Evolutionary conservation across 1,284 basidiomycete species (phyloP).

Genomic region (Rhodotorula mucilaginosa): DNA sequence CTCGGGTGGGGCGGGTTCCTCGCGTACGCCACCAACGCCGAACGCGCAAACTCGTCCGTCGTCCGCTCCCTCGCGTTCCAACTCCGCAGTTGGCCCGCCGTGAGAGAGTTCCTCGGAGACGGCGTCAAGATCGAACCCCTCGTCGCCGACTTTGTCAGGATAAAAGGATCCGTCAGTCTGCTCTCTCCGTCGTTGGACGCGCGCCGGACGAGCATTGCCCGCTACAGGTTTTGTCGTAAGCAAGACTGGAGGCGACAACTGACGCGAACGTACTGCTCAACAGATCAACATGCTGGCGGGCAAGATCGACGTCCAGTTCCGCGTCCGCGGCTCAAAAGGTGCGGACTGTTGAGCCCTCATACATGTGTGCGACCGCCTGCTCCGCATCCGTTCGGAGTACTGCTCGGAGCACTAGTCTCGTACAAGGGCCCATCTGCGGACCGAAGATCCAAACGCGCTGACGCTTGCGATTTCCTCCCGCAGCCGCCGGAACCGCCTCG

Average conservation of each 20-base stretch:
- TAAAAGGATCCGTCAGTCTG: slow-evolving; percentile 38
- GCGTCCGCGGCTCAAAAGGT: slow-evolving; percentile 36
- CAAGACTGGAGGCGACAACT: too few species aligned
- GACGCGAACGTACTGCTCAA: too few species aligned
- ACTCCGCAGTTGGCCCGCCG: slow-evolving; percentile 28
- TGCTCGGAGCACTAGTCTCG: too few species aligned
- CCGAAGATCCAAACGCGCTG: too few species aligned
- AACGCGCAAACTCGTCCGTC: slow-evolving; percentile 39
- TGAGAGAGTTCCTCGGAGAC: slow-evolving; percentile 34
- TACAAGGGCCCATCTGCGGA: too few species aligned
- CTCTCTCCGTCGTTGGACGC: not conserved
- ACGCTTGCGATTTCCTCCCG: too few species aligned
- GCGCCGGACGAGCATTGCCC: too few species aligned
- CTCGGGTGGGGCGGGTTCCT: slow-evolving; percentile 36
- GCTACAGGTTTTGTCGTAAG: too few species aligned
- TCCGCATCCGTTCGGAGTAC: too few species aligned
- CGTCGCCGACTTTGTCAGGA: slow-evolving; percentile 36
- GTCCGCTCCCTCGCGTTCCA: slow-evolving; percentile 36
- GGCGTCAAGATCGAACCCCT: slow-evolving; percentile 34
- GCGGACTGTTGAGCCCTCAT: not conserved
- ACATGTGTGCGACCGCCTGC: too few species aligned
- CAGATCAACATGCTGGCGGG: slow-evolving; percentile 43
- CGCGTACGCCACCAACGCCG: slow-evolving; percentile 40
- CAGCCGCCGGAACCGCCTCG: slow-evolving; percentile 37
- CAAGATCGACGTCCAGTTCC: slow-evolving; percentile 41